Base-by-base conservation (phyloP, 2,329 filamentous ascomycete species). In the Pseudogymnoascus sp. region DNA sequence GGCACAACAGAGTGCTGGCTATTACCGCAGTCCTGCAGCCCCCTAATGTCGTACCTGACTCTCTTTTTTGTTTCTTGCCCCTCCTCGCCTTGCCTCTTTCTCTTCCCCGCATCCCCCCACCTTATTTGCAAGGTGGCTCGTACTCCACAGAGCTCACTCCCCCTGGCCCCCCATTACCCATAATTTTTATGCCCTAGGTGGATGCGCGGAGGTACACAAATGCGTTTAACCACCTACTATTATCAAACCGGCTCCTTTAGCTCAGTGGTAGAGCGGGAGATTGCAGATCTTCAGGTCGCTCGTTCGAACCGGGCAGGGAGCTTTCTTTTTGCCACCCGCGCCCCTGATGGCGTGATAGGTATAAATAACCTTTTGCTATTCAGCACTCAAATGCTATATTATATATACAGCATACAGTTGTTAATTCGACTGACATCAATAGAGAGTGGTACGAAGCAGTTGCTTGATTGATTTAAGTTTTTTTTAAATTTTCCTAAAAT, bases 241-340 rank as follows among this genome's bases (percentile, higher is more conserved):
- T 56, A 56, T 56, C n/a, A 56, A 56, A 56, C 33, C 23, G 56
- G 60, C 60, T 56, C 60, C 60, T 62, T 62, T 62, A 62, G 60
- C 60, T 62, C 60, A 62, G 60, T 62, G 60, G 60, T 62, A 62
- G 60, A 62, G 60, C 60, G 60, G 44, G 60, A 62, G 60, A 62
- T 62, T 62, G 60, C 60, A 62, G 60, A 62, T 62, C 60, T 62
- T 56, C 44, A 62, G 60, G 60, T 62, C 60, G 38, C 44, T 62
- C 40, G 60, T 62, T 62, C 60, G 60, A 62, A 62, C 60, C 60
- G 40, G 60, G 44, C 38, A 62, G 60, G 60, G 60, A 56, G 60
- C 60, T 62, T 50, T 31, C 28, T 14, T 56, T 62, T 62, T 62
- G 33, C n/a, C 18, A 21, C 18, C 14, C 10, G 25, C 50, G 50